phyloP scores from a whole-genome alignment of 2,329 filamentous ascomycete species.

The Sarocladiaceae sp. region DNA sequence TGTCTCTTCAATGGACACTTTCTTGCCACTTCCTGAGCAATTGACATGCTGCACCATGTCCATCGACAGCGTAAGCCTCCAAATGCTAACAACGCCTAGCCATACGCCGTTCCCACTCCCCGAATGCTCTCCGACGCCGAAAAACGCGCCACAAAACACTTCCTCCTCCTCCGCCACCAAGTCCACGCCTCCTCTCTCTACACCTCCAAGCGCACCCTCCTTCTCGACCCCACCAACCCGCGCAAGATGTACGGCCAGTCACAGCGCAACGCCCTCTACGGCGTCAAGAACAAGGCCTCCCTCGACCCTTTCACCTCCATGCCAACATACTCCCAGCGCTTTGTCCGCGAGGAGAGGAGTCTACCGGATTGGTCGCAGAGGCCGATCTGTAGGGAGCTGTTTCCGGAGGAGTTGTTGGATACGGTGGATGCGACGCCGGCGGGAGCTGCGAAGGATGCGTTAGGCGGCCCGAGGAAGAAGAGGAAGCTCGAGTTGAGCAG shows the following conservation, averaged over 20 bases:
- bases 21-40: too few species aligned
- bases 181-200: conserved; percentile 50
- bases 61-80: too few species aligned
- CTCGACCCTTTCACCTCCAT: conserved; percentile 53
- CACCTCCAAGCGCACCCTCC: conserved; percentile 43
- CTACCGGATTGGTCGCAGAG: conserved; percentile 47
- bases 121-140: conserved; percentile 38
- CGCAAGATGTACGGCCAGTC: conserved; percentile 46
- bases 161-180: conserved; percentile 51
- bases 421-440: conserved; percentile 40
- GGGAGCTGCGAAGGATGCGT: background rate
- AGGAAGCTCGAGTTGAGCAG: conserved; percentile 39
- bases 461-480: conserved; percentile 26
- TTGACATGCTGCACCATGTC: too few species aligned
- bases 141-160: conserved; percentile 40
- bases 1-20: too few species aligned
- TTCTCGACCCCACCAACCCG: conserved; percentile 32
- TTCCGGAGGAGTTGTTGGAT: conserved; percentile 49
- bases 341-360: conserved; percentile 43
- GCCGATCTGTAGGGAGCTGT: conserved; percentile 46
- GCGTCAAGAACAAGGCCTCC: conserved; percentile 47
- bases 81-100: conserved; percentile 24
- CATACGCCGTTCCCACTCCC: conserved; percentile 42
- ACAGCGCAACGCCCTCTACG: conserved; percentile 53
- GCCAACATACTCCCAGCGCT: conserved; percentile 52